Percentiles rank a stretch among this genome's conserved stretches.
Conservation (phyloP, 257 asterid species). For the Petrea volubilis region DNA sequence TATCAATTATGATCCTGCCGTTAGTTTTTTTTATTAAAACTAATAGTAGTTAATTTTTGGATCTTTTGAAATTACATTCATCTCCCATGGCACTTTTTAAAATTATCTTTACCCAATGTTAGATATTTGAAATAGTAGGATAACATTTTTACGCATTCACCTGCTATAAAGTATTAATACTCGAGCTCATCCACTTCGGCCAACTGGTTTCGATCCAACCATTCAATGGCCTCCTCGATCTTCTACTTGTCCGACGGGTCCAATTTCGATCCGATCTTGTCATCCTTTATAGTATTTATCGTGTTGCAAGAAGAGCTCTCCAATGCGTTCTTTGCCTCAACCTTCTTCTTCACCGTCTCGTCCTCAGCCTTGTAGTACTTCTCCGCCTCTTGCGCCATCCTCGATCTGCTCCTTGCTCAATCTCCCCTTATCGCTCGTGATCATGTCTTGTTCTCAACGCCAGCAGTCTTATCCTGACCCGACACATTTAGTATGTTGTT, state of each 20-base stretch:
- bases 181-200: conserved; percentile 66
- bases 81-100: too few species aligned
- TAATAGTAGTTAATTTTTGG: too few species aligned
- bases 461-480: conserved; percentile 54
- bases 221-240: conserved; percentile 47
- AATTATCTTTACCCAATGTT: too few species aligned
- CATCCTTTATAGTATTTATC: conserved; percentile 50
- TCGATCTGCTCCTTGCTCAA: conserved; percentile 54
- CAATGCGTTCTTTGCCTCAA: conserved; percentile 48
- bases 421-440: conserved; percentile 51
- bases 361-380: conserved; percentile 52
- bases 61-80: too few species aligned
- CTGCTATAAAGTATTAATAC: too few species aligned
- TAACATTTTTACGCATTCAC: conserved; percentile 60
- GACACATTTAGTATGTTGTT: conserved; percentile 46
- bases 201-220: conserved; percentile 62
- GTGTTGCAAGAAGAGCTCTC: conserved; percentile 52
- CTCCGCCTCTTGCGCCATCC: conserved; percentile 55
- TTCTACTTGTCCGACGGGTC: conserved; percentile 45
- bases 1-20: too few species aligned
- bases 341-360: conserved; percentile 52
- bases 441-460: conserved; percentile 55
- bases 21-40: too few species aligned
- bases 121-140: conserved; percentile 48
- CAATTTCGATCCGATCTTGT: conserved; percentile 43